A percentile compares a stretch with the other conserved stretches of the same genome.
Evolutionary conservation across 2,329 filamentous ascomycete species (phyloP).

Genomic region (Colletotrichum eremochloae): DNA sequence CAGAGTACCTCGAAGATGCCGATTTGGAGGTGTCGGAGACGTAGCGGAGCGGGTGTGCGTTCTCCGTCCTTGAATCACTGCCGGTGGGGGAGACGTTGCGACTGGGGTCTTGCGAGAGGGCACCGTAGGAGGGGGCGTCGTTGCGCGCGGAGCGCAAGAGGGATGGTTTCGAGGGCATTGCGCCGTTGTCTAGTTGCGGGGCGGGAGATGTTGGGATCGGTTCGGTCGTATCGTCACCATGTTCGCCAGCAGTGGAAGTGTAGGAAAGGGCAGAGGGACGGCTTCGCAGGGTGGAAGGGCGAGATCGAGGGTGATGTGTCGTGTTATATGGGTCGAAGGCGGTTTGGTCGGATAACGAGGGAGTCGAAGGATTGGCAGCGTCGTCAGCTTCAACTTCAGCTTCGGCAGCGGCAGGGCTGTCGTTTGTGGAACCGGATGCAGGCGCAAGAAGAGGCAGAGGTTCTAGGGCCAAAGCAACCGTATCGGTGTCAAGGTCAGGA

Average conservation of each 20-base stretch:
- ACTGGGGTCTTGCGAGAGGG: slow-evolving; percentile 53
- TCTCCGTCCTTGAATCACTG: slow-evolving; percentile 50
- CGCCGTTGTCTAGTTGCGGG: slow-evolving; percentile 39
- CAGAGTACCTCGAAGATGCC: slow-evolving; percentile 47
- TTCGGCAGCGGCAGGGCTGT: slow-evolving; percentile 21
- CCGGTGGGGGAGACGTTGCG: slow-evolving; percentile 53
- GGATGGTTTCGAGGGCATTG: slow-evolving; percentile 48
- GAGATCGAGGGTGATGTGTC: slow-evolving; percentile 26
- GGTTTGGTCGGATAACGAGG: slow-evolving; percentile 28
- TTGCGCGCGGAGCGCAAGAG: slow-evolving; percentile 48
- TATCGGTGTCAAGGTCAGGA: slow-evolving; percentile 36
- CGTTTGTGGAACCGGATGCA: slow-evolving; percentile 20
- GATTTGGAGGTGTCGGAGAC: slow-evolving; percentile 53
- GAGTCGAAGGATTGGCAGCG: slow-evolving; percentile 16
- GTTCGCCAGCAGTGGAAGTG: slow-evolving; percentile 32
- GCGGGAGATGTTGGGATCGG: slow-evolving; percentile 19
- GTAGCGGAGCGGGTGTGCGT: slow-evolving; percentile 51
- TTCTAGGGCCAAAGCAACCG: slow-evolving; percentile 35
- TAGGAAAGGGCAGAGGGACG: slow-evolving; percentile 30
- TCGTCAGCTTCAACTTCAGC: background rate
- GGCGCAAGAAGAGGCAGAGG: slow-evolving; percentile 32
- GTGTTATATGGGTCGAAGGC: slow-evolving; percentile 38
- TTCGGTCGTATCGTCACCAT: slow-evolving; percentile 40
- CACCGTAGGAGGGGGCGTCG: slow-evolving; percentile 55
- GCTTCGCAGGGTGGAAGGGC: slow-evolving; percentile 27